Evolutionary conservation across 805 yeast species (phyloP).

Genomic region (Clavispora santaluciae): DNA sequence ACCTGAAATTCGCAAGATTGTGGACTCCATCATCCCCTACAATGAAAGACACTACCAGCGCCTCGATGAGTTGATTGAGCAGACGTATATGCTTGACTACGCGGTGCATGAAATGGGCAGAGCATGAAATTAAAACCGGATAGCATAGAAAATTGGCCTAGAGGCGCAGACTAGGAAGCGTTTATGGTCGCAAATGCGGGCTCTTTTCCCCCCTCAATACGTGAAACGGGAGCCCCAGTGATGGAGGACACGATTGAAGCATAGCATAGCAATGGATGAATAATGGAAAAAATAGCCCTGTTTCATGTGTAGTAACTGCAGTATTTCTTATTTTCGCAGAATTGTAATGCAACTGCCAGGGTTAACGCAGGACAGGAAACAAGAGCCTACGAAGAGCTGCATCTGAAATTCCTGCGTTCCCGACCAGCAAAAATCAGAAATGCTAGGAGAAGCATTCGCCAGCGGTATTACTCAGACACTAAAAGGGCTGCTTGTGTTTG

Average conservation of each 20-base stretch:
- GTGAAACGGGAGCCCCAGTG: neutral
- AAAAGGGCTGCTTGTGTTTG: too few relatives aligned
- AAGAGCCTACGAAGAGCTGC: too few relatives aligned
- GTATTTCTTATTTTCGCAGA: neutral
- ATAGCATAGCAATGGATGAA: neutral
- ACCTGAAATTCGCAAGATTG: constrained; percentile 59
- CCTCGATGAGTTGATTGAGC: constrained; percentile 75
- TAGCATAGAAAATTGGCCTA: too few relatives aligned
- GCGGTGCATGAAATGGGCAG: constrained; percentile 68
- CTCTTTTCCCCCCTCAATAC: too few relatives aligned
- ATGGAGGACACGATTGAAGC: neutral
- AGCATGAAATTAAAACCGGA: constrained; percentile 2
- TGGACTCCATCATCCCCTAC: constrained; percentile 82
- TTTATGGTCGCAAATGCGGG: too few relatives aligned
- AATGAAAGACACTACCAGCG: constrained; percentile 80
- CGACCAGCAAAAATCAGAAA: too few relatives aligned
- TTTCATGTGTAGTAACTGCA: neutral
- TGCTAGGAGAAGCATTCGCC: too few relatives aligned
- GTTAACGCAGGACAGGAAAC: too few relatives aligned
- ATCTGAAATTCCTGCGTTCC: neutral
- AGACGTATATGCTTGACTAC: constrained; percentile 80
- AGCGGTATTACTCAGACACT: too few relatives aligned
- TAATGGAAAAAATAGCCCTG: neutral
- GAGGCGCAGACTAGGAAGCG: too few relatives aligned
- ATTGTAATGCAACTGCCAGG: neutral